Base-by-base conservation (phyloP, 73 alveolate genomes). In the Paramecium primaurelia region DNA sequence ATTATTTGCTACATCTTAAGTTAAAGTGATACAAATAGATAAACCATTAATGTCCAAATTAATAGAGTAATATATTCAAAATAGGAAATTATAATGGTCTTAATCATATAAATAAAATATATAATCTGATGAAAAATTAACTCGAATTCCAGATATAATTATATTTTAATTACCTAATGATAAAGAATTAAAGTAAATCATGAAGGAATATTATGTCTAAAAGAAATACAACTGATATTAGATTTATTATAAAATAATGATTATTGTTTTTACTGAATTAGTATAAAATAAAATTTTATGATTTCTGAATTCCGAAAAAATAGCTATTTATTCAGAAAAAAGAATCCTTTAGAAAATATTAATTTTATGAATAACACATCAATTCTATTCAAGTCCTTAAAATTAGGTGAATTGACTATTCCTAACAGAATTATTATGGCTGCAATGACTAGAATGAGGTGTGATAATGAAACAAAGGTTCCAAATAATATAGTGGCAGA, bases 371-470 rank as follows among this genome's bases (percentile, higher is more conserved):
- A 73, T 73, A 73, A 87, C 42, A 37, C 77, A 49, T 87, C 93
- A 7, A 87, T 87, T 64, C 93, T 93, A 18, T 85, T 94, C 83
- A 60, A 83, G 59, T 47, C 90, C 20, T 36, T 75, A 25, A 84
- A 92, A 16, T 71, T 92, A 8, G 97, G 95, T 3, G 95, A 86
- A 37, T 64, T 94, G 14, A 59, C 26, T 86, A 68, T 92, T 18
- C 71, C 69, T 12, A 94, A 94, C 47, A 59, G 95, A 71, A 68
- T 86, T 8, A 71, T 94, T 2, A 92, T 92, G 45, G 92, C 95
- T 25, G 90, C 97, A 11, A 20, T 92, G 44, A 94, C 97, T 32
- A 92, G 97, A 85, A 45, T 64, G 86, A 94, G 97, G 51, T 93
- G 95, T 42, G 86, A 85, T 18, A 75, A 77, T 51, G 86, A 84